phyloP scores from a whole-genome alignment of 768 basidiomycete genomes.

The Mycena galericulata region DNA sequence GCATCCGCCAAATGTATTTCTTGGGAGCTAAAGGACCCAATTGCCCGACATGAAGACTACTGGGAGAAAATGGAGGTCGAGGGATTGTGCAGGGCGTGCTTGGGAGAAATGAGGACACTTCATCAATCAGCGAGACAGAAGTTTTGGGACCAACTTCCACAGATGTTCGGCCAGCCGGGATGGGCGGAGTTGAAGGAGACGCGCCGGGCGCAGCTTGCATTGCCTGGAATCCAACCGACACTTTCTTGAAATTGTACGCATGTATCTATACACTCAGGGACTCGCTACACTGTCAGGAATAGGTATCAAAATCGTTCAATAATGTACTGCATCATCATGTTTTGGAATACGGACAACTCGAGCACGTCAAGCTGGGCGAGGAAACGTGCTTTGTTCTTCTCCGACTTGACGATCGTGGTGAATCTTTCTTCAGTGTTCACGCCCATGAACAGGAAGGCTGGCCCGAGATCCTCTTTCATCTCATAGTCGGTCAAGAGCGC shows the following conservation, averaged over 20 bases:
- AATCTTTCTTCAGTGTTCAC: background rate
- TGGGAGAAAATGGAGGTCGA: too few relatives aligned
- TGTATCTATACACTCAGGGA: too few relatives aligned
- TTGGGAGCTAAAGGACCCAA: too few relatives aligned
- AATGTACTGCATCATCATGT: background rate
- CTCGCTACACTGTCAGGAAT: too few relatives aligned
- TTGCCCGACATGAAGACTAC: too few relatives aligned
- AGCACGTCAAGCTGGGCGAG: background rate
- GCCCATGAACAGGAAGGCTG: background rate
- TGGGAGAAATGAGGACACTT: too few relatives aligned
- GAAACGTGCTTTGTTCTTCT: background rate
- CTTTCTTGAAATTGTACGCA: too few relatives aligned
- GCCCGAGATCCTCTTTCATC: background rate
- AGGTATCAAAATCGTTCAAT: background rate
- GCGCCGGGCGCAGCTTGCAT: background rate
- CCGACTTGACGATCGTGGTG: background rate
- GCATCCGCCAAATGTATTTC: too few relatives aligned
- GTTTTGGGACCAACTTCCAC: conserved; percentile 3
- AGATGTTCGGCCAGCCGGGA: background rate
- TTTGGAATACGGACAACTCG: background rate
- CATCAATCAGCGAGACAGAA: too few relatives aligned
- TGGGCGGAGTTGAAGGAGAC: background rate
- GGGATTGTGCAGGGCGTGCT: too few relatives aligned
- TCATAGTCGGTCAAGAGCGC: background rate
- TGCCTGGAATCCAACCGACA: too few relatives aligned